Conservation (phyloP, 139 green algal species). For the Chlorokybus atmophyticus region DNA sequence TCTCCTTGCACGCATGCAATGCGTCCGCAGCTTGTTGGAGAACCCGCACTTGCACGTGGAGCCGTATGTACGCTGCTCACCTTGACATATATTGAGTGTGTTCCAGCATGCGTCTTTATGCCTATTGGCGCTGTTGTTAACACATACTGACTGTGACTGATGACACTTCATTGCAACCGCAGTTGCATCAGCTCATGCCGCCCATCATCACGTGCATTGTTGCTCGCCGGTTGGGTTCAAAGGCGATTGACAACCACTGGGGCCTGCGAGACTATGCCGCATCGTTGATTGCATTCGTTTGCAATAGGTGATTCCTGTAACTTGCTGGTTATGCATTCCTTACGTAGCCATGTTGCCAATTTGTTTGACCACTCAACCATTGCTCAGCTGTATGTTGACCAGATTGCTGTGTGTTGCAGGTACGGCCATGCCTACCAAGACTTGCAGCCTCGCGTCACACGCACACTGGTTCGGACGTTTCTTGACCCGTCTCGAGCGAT, state of each 20-base stretch:
- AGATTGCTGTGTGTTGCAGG: not conserved
- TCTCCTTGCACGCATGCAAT: slow-evolving; percentile 14
- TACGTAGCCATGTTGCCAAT: too few species aligned
- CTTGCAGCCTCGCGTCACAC: slow-evolving; percentile 43
- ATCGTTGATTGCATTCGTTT: slow-evolving; percentile 37
- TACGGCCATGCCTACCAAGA: slow-evolving; percentile 33
- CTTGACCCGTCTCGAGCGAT: slow-evolving; percentile 39
- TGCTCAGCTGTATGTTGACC: too few species aligned
- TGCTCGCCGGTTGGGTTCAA: slow-evolving; percentile 41
- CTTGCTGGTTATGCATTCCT: too few species aligned
- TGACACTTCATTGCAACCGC: too few species aligned
- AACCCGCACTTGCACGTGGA: slow-evolving; percentile 59
- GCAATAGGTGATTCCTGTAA: slow-evolving; percentile 22
- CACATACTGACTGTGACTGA: too few species aligned
- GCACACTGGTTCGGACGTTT: slow-evolving; percentile 36
- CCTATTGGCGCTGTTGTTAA: too few species aligned
- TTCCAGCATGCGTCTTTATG: too few species aligned
- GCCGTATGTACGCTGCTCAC: slow-evolving; percentile 36
- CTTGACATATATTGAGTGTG: too few species aligned
- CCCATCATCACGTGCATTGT: slow-evolving; percentile 61
- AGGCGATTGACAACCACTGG: slow-evolving; percentile 21
- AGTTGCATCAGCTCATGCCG: slow-evolving; percentile 69
- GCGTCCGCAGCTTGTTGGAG: slow-evolving; percentile 41
- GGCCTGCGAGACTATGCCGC: slow-evolving; percentile 42
- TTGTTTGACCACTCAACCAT: too few species aligned